These are phyloP conservation scores for Rossbeevera mucosa DNA, from an alignment of 768 basidiomycete genomes.

Conservation along the genomic window DNA sequence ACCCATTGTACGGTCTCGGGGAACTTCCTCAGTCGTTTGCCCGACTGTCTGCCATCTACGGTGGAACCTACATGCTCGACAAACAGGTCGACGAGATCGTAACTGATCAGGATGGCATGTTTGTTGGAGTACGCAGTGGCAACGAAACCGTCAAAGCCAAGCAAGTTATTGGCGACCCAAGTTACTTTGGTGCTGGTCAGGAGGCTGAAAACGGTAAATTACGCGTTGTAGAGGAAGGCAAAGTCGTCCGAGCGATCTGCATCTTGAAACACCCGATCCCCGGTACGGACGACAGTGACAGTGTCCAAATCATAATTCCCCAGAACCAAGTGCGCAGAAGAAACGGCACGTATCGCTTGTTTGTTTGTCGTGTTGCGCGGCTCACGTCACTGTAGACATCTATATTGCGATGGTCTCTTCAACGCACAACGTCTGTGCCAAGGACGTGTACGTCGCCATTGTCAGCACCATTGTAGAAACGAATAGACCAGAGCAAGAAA, in stretches of 20 bases:
- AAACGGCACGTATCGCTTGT: constrained; percentile 60
- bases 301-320: constrained; percentile 95
- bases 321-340: constrained; percentile 94
- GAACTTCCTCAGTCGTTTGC: constrained; percentile 99
- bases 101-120: constrained; percentile 79
- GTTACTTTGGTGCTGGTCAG: constrained; percentile 85
- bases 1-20: constrained; percentile 97
- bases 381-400: constrained; percentile 61
- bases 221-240: constrained; percentile 87
- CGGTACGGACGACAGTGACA: constrained; percentile 92
- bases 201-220: constrained; percentile 67
- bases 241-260: constrained; percentile 95
- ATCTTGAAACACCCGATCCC: constrained; percentile 98
- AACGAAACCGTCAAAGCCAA: constrained; percentile 94
- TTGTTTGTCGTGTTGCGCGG: neutral
- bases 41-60: constrained; percentile 96
- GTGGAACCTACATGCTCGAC: constrained; percentile 99
- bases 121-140: constrained; percentile 86
- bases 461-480: constrained; percentile 99
- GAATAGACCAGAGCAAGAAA: constrained; percentile 84
- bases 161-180: constrained; percentile 96
- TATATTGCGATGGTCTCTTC: constrained; percentile 97
- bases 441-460: constrained; percentile 93
- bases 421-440: constrained; percentile 96
- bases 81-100: constrained; percentile 90